A percentile compares a stretch with the other conserved stretches of the same genome.
These are phyloP conservation scores for Peronospora destructor DNA, from an alignment of 352 stramenopile species.

Conservation along the genomic window DNA sequence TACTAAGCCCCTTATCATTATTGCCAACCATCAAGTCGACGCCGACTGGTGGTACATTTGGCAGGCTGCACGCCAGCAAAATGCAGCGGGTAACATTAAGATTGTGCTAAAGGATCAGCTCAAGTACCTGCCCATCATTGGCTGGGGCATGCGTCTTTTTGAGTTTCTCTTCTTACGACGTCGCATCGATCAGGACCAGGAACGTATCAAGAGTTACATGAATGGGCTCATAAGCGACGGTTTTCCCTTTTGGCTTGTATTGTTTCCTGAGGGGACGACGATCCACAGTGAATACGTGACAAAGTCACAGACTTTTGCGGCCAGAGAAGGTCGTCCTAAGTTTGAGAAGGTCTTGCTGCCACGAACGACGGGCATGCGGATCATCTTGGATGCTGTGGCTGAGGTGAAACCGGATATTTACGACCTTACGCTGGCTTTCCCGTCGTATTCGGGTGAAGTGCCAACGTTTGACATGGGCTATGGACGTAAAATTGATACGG, in stretches of 20 bases:
- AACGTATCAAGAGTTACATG: slow-evolving; percentile 78
- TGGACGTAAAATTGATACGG: slow-evolving; percentile 64
- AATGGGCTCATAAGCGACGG: slow-evolving; percentile 66
- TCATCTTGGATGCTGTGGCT: slow-evolving; percentile 84
- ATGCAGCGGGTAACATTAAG: slow-evolving; percentile 81
- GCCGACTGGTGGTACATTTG: slow-evolving; percentile 92
- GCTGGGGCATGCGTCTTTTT: slow-evolving; percentile 86
- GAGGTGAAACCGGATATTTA: slow-evolving; percentile 89
- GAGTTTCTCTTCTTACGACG: slow-evolving; percentile 87
- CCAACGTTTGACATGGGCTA: slow-evolving; percentile 89
- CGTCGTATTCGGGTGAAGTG: slow-evolving; percentile 76
- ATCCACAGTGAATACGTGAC: slow-evolving; percentile 82
- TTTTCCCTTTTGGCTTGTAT: slow-evolving; percentile 84
- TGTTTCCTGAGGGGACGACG: slow-evolving; percentile 89
- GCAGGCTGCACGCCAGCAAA: slow-evolving; percentile 58
- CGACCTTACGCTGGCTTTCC: slow-evolving; percentile 88
- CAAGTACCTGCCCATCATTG: slow-evolving; percentile 83
- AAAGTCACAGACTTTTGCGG: slow-evolving; percentile 88
- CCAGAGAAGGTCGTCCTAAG: slow-evolving; percentile 50
- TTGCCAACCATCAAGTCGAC: slow-evolving; percentile 89
- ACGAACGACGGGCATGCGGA: slow-evolving; percentile 88
- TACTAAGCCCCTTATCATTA: slow-evolving; percentile 76
- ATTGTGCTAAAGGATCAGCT: slow-evolving; percentile 89
- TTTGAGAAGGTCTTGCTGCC: slow-evolving; percentile 90
- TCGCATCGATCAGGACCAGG: slow-evolving; percentile 68